Evolutionary conservation across 179 eudicot species (phyloP), one percentile per base, ranked within the genome.

Genomic region (Camellia oleifera): DNA sequence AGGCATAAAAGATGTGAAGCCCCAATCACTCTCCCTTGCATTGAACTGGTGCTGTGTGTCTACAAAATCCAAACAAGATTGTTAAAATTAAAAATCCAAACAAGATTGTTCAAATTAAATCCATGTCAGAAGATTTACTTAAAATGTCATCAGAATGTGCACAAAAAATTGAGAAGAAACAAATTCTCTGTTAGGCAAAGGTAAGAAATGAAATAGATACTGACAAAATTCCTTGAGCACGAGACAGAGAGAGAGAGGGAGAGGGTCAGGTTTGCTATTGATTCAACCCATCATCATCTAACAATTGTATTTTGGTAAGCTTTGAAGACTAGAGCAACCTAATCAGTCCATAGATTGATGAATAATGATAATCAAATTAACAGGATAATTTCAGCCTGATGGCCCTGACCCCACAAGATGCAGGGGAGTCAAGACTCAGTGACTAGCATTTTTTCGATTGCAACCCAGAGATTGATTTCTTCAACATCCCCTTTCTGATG

Each of bases 11-110:
- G 94, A 88, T 58, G 97, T 92, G 87, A 93, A 93, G 48, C 97
- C 97, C 96, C 97, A 93, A 80, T 93, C 97, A 81, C 91, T 93
- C 74, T 93, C 97, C 78, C 94, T 79, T 23, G 90, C 89, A 78
- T 86, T 86, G 79, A 93, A 93, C 78, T 93, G 94, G 81, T 93
- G 97, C 8, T 92, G 96, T 11, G 97, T 89, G 75, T 93, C 97
- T 93, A 86, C 78, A 84, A 40, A 69, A 46, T 45, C 12, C 69
- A 60, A 72, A 64, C 4, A 3, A 46, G 4, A 73, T 45, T 0
- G 14, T 68, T 56, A 9, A 23, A 26, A 48, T 66, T 20, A 20
- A 84, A 40, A 69, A 46, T 45, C 12, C 69, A 60, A 72, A 64
- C 4, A 3, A 46, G 4, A 73, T 45, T 0, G 14, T 68, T 56